Conservation (phyloP, 2,329 filamentous ascomycete species). For the Grosmannia serpens region DNA sequence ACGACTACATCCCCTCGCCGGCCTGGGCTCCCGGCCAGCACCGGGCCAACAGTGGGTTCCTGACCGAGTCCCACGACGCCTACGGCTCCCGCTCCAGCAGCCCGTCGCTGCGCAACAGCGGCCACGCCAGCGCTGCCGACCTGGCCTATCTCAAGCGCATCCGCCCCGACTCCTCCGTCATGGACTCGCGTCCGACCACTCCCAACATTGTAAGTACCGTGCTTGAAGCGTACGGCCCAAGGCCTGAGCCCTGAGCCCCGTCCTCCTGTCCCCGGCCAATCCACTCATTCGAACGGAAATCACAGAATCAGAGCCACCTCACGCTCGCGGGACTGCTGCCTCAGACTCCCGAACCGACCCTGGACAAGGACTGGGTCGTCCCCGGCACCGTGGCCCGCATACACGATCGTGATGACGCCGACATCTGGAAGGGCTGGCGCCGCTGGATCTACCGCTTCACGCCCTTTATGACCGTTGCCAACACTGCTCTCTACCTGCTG, state of each 20-base stretch:
- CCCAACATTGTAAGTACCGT: constrained; percentile 1
- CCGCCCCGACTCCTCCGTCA: constrained; percentile 3
- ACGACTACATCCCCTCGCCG: constrained; percentile 7
- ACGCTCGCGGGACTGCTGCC: constrained; percentile 29
- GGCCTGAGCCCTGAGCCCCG: no score
- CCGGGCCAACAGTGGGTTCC: constrained; percentile 7
- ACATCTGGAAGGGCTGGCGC: constrained; percentile 34
- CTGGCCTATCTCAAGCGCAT: constrained; percentile 10
- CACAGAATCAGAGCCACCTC: constrained; percentile 29
- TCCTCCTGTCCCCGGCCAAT: not conserved
- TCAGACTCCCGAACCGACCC: constrained; percentile 15
- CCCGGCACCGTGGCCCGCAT: constrained; percentile 25
- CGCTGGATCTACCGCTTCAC: constrained; percentile 26
- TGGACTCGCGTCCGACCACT: constrained; percentile 9
- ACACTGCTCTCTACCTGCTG: constrained; percentile 27
- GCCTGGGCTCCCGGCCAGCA: constrained; percentile 4
- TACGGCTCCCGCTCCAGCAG: constrained; percentile 9
- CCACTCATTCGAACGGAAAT: not conserved
- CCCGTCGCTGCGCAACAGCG: constrained; percentile 12
- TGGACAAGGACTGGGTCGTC: constrained; percentile 22
- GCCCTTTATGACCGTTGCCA: constrained; percentile 27
- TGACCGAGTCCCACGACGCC: constrained; percentile 7
- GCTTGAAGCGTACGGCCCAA: no score
- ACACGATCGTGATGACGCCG: constrained; percentile 31
- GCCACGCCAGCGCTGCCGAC: constrained; percentile 8